Evolutionary conservation across 768 basidiomycete genomes (phyloP), one percentile per base, ranked within the genome.

Genomic region (Suillus variegatus): DNA sequence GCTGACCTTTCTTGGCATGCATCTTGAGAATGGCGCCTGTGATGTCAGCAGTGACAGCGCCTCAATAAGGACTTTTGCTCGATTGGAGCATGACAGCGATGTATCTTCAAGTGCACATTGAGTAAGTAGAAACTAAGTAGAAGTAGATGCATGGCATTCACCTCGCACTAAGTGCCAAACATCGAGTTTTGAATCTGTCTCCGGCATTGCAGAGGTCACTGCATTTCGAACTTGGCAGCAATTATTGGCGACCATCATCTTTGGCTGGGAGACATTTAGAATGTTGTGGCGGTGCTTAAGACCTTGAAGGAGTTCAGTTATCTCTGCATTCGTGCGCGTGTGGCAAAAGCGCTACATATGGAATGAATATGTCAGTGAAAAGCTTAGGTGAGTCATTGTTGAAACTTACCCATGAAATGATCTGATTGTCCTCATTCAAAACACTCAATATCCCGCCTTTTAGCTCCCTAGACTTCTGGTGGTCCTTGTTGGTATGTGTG

Each of bases 151-250:
- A 10, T 25, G 13, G 18, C 60, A 49, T 65, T 28, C 49, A 73
- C 72, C 73, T 41, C 32, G 60, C 57, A 9, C 69, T 46, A n/a
- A 69, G 32, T 74, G 73, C 64, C 64, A 72, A 0, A 73, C 67
- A 60, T 74, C 68, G 0, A 68, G 67, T 0, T 65, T 28, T 7
- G 65, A 55, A 10, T 36, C 49, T 0, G 35, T 60, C 5, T 64
- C 20, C 0, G 66, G 66, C 40, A 74, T 63, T 1, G 60, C 65
- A 1, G 41, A 14, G 14, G 32, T 10, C 6, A 73, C 32, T 0
- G 69, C 65, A 6, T 14, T 51, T 18, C 54, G 46, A 0, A 72
- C 63, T 16, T 66, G 64, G 62, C 72, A 74, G 60, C 73, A 73
- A 43, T 74, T 74, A 36, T 74, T 67, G 0, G 35, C 66, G 3